Conservation (phyloP, 75 land plant genomes). For the Picea sitchensis region DNA sequence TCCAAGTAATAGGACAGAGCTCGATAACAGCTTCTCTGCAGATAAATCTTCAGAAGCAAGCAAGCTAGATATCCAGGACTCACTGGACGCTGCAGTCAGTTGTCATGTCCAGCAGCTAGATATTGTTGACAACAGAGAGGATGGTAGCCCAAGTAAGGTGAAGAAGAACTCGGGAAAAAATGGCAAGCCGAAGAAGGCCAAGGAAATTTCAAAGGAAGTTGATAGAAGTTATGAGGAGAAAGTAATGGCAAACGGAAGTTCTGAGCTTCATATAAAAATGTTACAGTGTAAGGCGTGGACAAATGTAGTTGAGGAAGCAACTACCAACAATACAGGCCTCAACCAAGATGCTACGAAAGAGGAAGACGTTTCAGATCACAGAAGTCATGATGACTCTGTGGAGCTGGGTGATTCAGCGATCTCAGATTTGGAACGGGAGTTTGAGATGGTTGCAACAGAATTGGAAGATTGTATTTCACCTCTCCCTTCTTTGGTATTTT, state of each 20-base stretch:
- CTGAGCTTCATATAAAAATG: neutral
- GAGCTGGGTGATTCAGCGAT: conserved; percentile 22
- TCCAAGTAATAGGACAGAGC: conserved; percentile 6
- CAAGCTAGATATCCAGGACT: neutral
- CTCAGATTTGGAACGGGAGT: conserved; percentile 31
- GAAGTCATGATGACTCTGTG: neutral
- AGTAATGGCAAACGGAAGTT: neutral
- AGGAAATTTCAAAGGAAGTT: neutral
- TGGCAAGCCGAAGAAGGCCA: neutral
- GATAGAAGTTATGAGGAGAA: neutral
- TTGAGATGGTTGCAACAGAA: conserved; percentile 27
- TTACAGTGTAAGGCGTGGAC: neutral
- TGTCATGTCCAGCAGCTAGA: too few species aligned
- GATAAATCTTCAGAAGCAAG: neutral
- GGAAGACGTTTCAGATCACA: neutral
- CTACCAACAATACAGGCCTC: neutral
- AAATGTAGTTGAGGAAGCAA: neutral
- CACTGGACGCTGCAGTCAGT: neutral
- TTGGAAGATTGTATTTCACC: conserved; percentile 7
- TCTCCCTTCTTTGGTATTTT: conserved; percentile 9
- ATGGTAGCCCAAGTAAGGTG: too few species aligned
- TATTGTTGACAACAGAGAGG: too few species aligned
- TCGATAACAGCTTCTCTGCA: neutral
- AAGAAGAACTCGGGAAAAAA: neutral
- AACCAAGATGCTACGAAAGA: neutral